Conservation (phyloP, 2,329 filamentous ascomycete genomes). For the Aaosphaeria arxii region DNA sequence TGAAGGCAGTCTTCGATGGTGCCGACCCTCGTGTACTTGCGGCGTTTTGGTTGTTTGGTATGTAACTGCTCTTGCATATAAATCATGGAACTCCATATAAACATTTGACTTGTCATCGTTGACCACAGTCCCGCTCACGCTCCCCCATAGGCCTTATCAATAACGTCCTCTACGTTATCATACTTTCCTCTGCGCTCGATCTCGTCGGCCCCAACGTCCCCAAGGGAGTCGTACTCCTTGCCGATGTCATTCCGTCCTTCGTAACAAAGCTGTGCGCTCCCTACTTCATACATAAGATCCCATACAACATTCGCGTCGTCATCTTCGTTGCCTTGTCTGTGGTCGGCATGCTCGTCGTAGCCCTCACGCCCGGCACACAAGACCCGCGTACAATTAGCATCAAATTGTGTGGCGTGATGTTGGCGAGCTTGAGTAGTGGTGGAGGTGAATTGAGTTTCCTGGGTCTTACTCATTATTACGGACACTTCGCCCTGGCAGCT, state of each 20-base stretch:
- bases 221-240: conserved; percentile 88
- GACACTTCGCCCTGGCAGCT: conserved; percentile 77
- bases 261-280: conserved; percentile 82
- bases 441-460: conserved; percentile 89
- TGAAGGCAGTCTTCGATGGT: conserved; percentile 62
- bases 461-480: conserved; percentile 90
- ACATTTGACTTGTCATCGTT: neutral
- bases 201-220: conserved; percentile 84
- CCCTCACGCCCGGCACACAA: conserved; percentile 65
- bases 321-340: conserved; percentile 73
- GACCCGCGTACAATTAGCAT: conserved; percentile 61
- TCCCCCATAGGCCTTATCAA: conserved; percentile 72
- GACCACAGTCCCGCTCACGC: neutral
- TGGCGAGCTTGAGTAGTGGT: conserved; percentile 83
- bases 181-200: conserved; percentile 91
- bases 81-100: neutral
- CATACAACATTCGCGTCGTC: conserved; percentile 73
- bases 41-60: conserved; percentile 95
- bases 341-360: conserved; percentile 85
- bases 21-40: conserved; percentile 68
- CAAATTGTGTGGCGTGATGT: conserved; percentile 78
- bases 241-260: conserved; percentile 89
- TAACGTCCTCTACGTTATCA: conserved; percentile 96
- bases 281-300: conserved; percentile 87
- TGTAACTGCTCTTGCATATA: conserved; percentile 9